Conservation (phyloP, 352 stramenopile genomes). For the Globisporangium lucens region DNA sequence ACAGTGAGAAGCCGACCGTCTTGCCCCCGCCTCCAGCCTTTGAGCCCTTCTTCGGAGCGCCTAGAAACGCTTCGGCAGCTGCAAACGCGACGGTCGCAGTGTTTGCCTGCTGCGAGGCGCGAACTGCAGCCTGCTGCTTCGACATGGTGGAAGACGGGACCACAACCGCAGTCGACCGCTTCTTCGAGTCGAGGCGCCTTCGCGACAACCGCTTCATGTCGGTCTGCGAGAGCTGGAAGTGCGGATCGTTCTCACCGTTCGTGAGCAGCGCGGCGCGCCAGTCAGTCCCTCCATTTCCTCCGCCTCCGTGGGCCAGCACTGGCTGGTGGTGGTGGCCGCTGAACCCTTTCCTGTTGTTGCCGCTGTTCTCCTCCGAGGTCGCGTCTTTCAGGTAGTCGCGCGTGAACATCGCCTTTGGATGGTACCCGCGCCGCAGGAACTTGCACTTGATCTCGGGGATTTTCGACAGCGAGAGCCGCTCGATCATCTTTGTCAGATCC, state of each 20-base stretch:
- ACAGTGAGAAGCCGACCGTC: constrained; percentile 6
- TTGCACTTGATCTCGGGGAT: constrained; percentile 67
- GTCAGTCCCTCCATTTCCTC: constrained; percentile 7
- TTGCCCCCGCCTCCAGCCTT: constrained; percentile 18
- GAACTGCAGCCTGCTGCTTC: not conserved
- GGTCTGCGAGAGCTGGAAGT: constrained; percentile 34
- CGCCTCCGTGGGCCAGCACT: constrained; percentile 15
- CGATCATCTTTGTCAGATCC: constrained; percentile 48
- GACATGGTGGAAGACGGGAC: not conserved
- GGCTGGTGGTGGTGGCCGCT: constrained; percentile 20
- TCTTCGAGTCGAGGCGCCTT: constrained; percentile 29
- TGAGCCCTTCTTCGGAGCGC: constrained; percentile 6
- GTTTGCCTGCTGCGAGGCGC: constrained; percentile 23
- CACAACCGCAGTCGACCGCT: constrained; percentile 14
- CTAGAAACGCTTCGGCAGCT: constrained; percentile 43
- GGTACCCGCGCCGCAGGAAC: constrained; percentile 54
- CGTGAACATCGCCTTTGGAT: constrained; percentile 57
- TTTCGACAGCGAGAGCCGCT: constrained; percentile 43
- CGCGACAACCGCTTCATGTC: constrained; percentile 42
- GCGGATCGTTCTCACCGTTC: constrained; percentile 28
- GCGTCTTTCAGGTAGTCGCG: constrained; percentile 52
- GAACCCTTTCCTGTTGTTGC: constrained; percentile 1
- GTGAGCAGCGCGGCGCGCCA: constrained; percentile 35
- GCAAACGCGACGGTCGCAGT: constrained; percentile 35
- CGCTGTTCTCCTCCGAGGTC: constrained; percentile 1